These are phyloP conservation scores for Dichotomocladium elegans DNA, from an alignment of 371 early-diverging fungal species.

Conservation along the genomic window DNA sequence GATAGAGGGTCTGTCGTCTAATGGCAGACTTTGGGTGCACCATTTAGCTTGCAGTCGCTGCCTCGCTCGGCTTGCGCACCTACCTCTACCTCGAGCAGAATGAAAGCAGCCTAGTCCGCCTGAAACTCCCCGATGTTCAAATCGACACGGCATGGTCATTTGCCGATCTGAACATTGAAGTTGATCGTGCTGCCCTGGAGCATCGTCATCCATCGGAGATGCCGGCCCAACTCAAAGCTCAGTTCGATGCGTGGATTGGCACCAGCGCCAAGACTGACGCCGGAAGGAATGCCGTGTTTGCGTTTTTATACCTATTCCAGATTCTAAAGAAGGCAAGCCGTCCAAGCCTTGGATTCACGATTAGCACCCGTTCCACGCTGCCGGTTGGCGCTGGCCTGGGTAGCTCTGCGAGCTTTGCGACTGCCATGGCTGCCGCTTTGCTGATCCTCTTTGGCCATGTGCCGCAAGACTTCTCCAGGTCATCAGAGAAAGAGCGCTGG, in stretches of 20 bases:
- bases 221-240: slow-evolving; percentile 19
- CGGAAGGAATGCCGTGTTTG: slow-evolving; percentile 32
- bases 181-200: slow-evolving; percentile 18
- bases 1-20: slow-evolving; percentile 10
- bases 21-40: too few relatives aligned
- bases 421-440: slow-evolving; percentile 74
- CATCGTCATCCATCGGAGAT: slow-evolving; percentile 32
- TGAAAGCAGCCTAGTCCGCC: slow-evolving; percentile 27
- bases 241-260: slow-evolving; percentile 12
- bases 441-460: slow-evolving; percentile 49
- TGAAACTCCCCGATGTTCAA: slow-evolving; percentile 54
- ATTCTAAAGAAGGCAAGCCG: slow-evolving; percentile 12
- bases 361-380: slow-evolving; percentile 69
- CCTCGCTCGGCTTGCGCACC: slow-evolving; percentile 66
- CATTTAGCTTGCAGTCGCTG: slow-evolving; percentile 66
- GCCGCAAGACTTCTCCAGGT: slow-evolving; percentile 14
- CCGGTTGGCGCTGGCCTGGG: slow-evolving; percentile 97
- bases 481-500: slow-evolving; percentile 6
- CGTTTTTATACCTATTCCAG: slow-evolving; percentile 42
- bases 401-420: slow-evolving; percentile 91
- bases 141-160: slow-evolving; percentile 36
- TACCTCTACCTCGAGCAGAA: slow-evolving; percentile 52
- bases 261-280: slow-evolving; percentile 6
- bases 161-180: slow-evolving; percentile 23
- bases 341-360: slow-evolving; percentile 43